These are phyloP conservation scores for Gastrodia elata DNA, from an alignment of 106 monocot genomes.

Conservation along the genomic window DNA sequence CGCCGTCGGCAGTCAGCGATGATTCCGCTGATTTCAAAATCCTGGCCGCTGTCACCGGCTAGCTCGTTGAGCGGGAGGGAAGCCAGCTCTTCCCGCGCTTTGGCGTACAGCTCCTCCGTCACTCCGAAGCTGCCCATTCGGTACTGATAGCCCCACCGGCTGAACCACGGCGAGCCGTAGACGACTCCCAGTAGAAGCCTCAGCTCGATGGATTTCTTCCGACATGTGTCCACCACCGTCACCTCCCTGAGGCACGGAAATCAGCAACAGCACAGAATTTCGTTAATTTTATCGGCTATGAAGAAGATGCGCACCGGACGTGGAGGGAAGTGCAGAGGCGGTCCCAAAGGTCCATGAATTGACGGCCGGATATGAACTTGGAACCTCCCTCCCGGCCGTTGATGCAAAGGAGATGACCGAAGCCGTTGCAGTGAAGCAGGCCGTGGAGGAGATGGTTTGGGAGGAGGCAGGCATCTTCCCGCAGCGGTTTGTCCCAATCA, in stretches of 20 bases:
- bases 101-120: slow-evolving; percentile 24
- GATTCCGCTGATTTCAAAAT: slow-evolving; percentile 29
- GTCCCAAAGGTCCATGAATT: slow-evolving; percentile 68
- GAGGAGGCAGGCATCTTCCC: slow-evolving; percentile 23
- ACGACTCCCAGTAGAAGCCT: slow-evolving; percentile 58
- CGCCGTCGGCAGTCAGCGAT: slow-evolving; percentile 23
- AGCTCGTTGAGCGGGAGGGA: slow-evolving; percentile 39
- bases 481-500: slow-evolving; percentile 58
- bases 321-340: slow-evolving; percentile 48
- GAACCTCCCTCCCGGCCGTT: slow-evolving; percentile 42
- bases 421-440: slow-evolving; percentile 91
- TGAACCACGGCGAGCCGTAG: slow-evolving; percentile 71
- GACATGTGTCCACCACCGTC: slow-evolving; percentile 60
- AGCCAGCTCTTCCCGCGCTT: slow-evolving; percentile 32
- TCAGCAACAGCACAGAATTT: neutral
- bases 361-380: slow-evolving; percentile 28
- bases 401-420: slow-evolving; percentile 74
- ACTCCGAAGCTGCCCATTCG: slow-evolving; percentile 62
- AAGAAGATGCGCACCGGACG: slow-evolving; percentile 22
- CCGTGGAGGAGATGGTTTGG: slow-evolving; percentile 81
- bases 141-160: slow-evolving; percentile 76
- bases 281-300: neutral
- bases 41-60: slow-evolving; percentile 17
- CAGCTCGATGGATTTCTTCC: slow-evolving; percentile 51
- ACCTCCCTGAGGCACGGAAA: slow-evolving; percentile 35